These are phyloP conservation scores for Colletotrichum sansevieriae DNA, from an alignment of 2,329 filamentous ascomycete species.

Conservation along the genomic window DNA sequence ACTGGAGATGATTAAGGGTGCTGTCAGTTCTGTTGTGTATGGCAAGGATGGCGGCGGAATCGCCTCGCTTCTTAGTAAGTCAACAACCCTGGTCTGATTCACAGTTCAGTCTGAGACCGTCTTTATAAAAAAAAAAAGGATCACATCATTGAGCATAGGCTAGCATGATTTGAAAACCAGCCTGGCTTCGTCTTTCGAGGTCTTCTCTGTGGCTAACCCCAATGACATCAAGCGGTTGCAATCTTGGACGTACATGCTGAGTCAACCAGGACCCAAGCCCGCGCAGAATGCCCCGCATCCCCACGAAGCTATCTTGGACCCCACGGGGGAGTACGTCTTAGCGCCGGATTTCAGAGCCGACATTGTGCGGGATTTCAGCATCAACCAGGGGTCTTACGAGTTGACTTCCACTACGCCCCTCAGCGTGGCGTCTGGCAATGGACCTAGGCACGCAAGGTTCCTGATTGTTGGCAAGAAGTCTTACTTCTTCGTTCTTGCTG, in stretches of 20 bases:
- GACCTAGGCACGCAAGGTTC: slow-evolving; percentile 62
- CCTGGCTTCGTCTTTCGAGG: slow-evolving; percentile 32
- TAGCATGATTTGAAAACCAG: slow-evolving; percentile 1
- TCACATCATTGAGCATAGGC: background rate
- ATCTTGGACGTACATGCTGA: slow-evolving; percentile 53
- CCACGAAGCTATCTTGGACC: slow-evolving; percentile 41
- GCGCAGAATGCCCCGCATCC: slow-evolving; percentile 38
- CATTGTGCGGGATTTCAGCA: slow-evolving; percentile 35
- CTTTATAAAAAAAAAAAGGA: background rate
- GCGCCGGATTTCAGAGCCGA: slow-evolving; percentile 39
- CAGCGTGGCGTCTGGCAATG: slow-evolving; percentile 28
- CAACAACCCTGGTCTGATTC: background rate
- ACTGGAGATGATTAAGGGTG: slow-evolving; percentile 39
- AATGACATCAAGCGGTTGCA: slow-evolving; percentile 38
- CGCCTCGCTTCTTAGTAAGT: slow-evolving; percentile 43
- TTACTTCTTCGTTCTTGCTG: slow-evolving; percentile 71
- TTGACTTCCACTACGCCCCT: slow-evolving; percentile 35
- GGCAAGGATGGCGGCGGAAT: slow-evolving; percentile 40
- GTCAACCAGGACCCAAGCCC: slow-evolving; percentile 57
- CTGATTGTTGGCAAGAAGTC: slow-evolving; percentile 57
- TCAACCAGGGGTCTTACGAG: slow-evolving; percentile 34
- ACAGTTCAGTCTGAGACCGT: background rate
- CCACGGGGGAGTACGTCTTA: too few species aligned
- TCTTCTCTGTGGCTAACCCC: slow-evolving; percentile 37
- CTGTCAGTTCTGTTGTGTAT: slow-evolving; percentile 41